Base-by-base conservation (phyloP, 2,329 filamentous ascomycete species). In the Fusarium transvaalense region DNA sequence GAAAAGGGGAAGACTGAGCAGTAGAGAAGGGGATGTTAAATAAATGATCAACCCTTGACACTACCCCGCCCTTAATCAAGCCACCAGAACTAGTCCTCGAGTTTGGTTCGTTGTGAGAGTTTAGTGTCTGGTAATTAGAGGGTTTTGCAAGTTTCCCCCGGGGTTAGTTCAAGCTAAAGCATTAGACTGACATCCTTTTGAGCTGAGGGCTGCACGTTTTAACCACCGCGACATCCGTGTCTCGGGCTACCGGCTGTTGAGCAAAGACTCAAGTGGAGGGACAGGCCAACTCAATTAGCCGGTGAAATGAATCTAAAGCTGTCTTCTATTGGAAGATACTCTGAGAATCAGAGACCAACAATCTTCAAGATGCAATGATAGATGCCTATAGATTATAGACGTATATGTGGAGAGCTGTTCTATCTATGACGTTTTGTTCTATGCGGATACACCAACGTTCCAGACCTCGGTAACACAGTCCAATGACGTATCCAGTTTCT, bases 1-100 rank as follows among this genome's bases (percentile, higher is more conserved):
- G 27, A 10, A 17, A 34, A 32, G 14, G 27, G 25, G 9, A 31
- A 3, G 25, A 19, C 19, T 5, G 21, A 39, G 37, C 6, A 34
- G 32, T 34, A 38, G 19, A 41, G 13, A 14, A 42, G 10, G 31
- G 45, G 31, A 25, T 6, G 13, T 35, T 35, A 35, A 48, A 48
- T 48, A 32, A 23, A 25, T 48, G 45, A 13, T 17, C 35, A 34
- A 34, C 3, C 19, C 21, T 34, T 34, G 15, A n/a, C 19, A 12
- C 45, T 48, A 48, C 45, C 45, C 45, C 45, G 45, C 45, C 21
- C n/a, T 27, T 34, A 47, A 23, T 1, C 21, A 47, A 42, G 29
- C 10, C 45, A 32, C 31, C 15, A 48, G 29, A 25, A 10, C 45
- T 17, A 48, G 45, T 25, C 17, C 19, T 23, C 15, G 1, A 15